phyloP scores from a whole-genome alignment of 441 rosid genomes.

The Euphorbia celastroides region DNA sequence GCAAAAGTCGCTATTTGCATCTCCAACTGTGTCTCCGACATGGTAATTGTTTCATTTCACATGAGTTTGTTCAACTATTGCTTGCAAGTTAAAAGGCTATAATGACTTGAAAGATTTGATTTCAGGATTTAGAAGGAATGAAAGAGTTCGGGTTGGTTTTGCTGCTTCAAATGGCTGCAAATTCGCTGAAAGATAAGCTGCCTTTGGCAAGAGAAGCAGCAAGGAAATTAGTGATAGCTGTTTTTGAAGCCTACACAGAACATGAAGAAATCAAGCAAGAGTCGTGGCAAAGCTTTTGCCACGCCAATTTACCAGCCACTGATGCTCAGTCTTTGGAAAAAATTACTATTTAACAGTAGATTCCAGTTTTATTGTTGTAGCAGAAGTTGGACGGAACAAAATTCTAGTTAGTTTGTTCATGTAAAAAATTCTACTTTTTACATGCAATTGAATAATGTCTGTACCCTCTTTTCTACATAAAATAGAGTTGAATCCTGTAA shows the following conservation, averaged over 20 bases:
- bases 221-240: slow-evolving; percentile 41
- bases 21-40: slow-evolving; percentile 53
- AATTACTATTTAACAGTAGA: slow-evolving; percentile 26
- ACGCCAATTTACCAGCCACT: slow-evolving; percentile 41
- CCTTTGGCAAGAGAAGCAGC: slow-evolving; percentile 97
- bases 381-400: background rate
- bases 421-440: slow-evolving; percentile 12
- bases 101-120: background rate
- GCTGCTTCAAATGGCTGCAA: slow-evolving; percentile 53
- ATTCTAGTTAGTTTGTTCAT: background rate
- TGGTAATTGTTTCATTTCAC: slow-evolving; percentile 47
- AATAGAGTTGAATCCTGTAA: background rate
- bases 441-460: background rate
- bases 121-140: slow-evolving; percentile 54
- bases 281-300: slow-evolving; percentile 74
- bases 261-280: slow-evolving; percentile 51
- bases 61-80: background rate
- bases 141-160: slow-evolving; percentile 51
- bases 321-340: slow-evolving; percentile 63
- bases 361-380: background rate
- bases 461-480: background rate
- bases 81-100: background rate
- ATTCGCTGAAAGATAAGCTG: slow-evolving; percentile 66
- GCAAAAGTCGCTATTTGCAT: slow-evolving; percentile 75
- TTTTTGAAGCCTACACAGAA: slow-evolving; percentile 31